phyloP scores from a whole-genome alignment of 805 yeast genomes.

The Scheffersomyces coipomensis region DNA sequence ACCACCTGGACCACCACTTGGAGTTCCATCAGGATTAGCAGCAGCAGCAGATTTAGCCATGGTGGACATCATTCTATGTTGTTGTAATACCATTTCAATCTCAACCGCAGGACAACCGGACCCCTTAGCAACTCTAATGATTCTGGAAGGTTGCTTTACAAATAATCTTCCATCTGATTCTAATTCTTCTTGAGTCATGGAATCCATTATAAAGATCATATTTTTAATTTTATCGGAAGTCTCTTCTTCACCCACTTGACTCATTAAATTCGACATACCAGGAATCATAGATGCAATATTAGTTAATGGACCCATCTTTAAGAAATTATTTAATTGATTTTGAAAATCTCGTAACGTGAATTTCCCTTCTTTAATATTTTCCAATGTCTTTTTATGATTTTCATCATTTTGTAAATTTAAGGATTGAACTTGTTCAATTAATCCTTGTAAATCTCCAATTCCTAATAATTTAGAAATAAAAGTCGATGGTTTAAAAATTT shows the following conservation, averaged over 20 bases:
- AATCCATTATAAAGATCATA: constrained; percentile 90
- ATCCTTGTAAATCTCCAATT: constrained; percentile 91
- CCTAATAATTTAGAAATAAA: constrained; percentile 92
- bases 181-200: constrained; percentile 90
- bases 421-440: constrained; percentile 90
- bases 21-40: constrained; percentile 46
- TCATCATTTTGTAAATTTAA: constrained; percentile 61
- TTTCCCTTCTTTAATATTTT: constrained; percentile 91
- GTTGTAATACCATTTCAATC: constrained; percentile 87
- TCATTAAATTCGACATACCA: constrained; percentile 79
- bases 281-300: constrained; percentile 96
- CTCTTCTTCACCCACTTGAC: constrained; percentile 89
- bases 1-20: constrained; percentile 28
- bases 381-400: constrained; percentile 86
- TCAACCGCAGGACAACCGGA: constrained; percentile 91
- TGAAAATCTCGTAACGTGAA: constrained; percentile 90
- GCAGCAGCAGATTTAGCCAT: constrained; percentile 76
- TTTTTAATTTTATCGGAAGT: constrained; percentile 78
- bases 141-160: constrained; percentile 76
- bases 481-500: constrained; percentile 83
- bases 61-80: constrained; percentile 89
- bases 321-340: constrained; percentile 89
- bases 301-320: constrained; percentile 95
- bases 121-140: constrained; percentile 89
- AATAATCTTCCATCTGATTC: constrained; percentile 86